These are phyloP conservation scores for Maudiozyma bulderi DNA, from an alignment of 805 yeast species.

Conservation along the genomic window DNA sequence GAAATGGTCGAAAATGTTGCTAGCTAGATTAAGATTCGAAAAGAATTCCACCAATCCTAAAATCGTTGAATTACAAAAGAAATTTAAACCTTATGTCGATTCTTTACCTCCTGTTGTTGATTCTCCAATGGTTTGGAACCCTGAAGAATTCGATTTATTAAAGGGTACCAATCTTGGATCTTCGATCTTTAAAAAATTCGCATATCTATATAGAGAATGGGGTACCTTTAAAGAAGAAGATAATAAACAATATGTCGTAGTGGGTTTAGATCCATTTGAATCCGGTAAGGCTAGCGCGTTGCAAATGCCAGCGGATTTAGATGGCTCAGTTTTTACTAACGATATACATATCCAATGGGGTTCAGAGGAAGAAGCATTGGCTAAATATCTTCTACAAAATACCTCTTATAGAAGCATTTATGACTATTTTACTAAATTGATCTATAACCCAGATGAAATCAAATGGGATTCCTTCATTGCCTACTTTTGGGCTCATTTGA, in stretches of 20 bases:
- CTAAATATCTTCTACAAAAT: no score
- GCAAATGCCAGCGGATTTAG: background rate
- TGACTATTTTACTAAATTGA: slow-evolving; percentile 9
- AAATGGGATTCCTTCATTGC: slow-evolving; percentile 59
- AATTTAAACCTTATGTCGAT: slow-evolving; percentile 38
- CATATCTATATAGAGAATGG: slow-evolving; percentile 58
- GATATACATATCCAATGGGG: no score
- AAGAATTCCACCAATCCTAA: slow-evolving; percentile 6
- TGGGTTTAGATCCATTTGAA: background rate
- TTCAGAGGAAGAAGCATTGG: no score
- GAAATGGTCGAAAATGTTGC: slow-evolving; percentile 30
- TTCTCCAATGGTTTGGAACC: slow-evolving; percentile 56
- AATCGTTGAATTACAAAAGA: slow-evolving; percentile 6
- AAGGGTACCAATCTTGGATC: slow-evolving; percentile 57
- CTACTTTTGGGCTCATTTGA: slow-evolving; percentile 66
- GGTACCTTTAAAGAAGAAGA: slow-evolving; percentile 8
- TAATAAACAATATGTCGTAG: no score
- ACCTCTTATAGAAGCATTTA: slow-evolving; percentile 1
- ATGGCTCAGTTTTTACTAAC: background rate
- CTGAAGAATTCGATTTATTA: slow-evolving; percentile 42
- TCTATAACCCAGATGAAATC: slow-evolving; percentile 4
- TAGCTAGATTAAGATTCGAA: slow-evolving; percentile 36
- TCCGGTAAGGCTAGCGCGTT: no score
- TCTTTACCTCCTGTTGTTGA: slow-evolving; percentile 40
- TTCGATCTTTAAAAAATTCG: slow-evolving; percentile 41